phyloP scores from a whole-genome alignment of 441 rosid genomes.

The Syzygium syzygioides region DNA sequence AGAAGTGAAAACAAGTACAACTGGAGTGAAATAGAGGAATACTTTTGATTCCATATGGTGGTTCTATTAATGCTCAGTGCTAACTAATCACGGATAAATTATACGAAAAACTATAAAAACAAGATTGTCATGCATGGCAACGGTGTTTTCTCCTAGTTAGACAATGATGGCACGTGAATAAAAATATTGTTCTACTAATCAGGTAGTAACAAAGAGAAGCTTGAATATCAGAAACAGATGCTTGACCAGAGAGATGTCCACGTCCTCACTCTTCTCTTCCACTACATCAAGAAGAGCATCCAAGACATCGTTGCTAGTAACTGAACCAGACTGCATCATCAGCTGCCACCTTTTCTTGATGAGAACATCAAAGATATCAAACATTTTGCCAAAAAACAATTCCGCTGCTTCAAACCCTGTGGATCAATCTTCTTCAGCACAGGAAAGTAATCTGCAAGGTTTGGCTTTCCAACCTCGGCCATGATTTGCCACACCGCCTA shows the following conservation, averaged over 20 bases:
- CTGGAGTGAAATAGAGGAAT: background rate
- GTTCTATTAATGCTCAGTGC: background rate
- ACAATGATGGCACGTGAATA: background rate
- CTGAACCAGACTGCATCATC: background rate
- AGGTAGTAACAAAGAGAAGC: background rate
- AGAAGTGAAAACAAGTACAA: background rate
- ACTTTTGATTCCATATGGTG: background rate
- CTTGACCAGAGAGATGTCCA: background rate
- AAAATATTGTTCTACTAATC: background rate
- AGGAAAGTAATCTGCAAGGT: slow-evolving; percentile 8
- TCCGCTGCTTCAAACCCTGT: background rate
- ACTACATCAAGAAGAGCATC: background rate
- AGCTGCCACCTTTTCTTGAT: background rate
- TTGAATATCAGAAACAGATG: slow-evolving; percentile 2
- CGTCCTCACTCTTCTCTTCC: background rate
- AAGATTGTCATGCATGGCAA: background rate
- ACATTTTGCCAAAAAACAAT: background rate
- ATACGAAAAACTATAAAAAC: background rate
- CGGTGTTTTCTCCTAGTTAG: background rate
- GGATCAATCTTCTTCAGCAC: slow-evolving; percentile 2
- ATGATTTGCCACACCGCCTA: slow-evolving; percentile 9
- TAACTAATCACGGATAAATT: background rate
- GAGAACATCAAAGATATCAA: background rate
- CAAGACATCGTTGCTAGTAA: background rate
- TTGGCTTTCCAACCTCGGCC: slow-evolving; percentile 6